A percentile compares a stretch with the other conserved stretches of the same genome.
Evolutionary conservation across 2,329 filamentous ascomycete species (phyloP).

Genomic region (Colletotrichum theobromicola): DNA sequence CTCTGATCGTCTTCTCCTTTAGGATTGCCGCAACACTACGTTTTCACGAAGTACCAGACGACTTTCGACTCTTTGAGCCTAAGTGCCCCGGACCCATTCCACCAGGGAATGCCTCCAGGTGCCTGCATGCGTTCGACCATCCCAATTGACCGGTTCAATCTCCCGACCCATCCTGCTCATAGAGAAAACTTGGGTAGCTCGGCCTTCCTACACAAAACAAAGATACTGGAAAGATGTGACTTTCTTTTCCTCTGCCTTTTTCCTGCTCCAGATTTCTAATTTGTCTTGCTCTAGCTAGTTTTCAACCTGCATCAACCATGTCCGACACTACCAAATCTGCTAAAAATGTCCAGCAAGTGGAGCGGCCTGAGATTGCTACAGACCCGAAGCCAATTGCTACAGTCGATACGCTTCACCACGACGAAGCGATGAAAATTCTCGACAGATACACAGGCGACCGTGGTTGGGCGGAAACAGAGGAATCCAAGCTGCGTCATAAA

Average conservation of each 20-base stretch:
- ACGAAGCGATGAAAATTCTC: constrained; percentile 46
- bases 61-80: background rate
- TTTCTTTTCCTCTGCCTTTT: background rate
- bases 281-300: background rate
- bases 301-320: background rate
- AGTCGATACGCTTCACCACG: constrained; percentile 39
- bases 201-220: background rate
- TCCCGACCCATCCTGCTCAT: background rate
- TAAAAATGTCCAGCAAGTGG: constrained; percentile 15
- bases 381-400: background rate
- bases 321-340: constrained; percentile 19
- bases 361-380: background rate
- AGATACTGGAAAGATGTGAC: background rate
- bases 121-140: background rate
- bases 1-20: background rate
- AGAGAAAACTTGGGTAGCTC: background rate
- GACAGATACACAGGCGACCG: constrained; percentile 44
- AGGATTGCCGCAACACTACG: background rate
- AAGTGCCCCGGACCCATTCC: background rate
- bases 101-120: background rate
- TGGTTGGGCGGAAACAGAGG: constrained; percentile 46
- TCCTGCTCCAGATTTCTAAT: background rate
- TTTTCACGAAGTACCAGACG: background rate
- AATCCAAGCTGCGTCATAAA: constrained; percentile 44
- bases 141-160: background rate